Conservation (phyloP, 345 rosid species). For the Syzygium aromaticum region DNA sequence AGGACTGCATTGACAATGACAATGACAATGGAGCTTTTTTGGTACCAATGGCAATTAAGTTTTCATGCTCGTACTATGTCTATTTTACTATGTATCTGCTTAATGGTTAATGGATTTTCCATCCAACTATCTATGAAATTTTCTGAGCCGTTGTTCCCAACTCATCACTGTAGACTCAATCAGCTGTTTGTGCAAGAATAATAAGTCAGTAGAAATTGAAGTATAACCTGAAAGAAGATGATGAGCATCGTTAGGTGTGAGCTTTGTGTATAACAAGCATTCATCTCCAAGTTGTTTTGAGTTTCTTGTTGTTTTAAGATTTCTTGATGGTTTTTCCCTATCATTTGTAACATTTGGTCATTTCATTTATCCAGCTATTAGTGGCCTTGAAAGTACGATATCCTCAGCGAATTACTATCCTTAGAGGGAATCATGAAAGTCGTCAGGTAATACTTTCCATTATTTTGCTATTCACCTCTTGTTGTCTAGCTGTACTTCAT, state of each 20-base stretch:
- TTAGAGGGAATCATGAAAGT: slow-evolving; percentile 97
- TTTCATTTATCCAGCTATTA: slow-evolving; percentile 46
- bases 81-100: neutral
- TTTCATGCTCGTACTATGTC: neutral
- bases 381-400: slow-evolving; percentile 89
- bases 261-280: neutral
- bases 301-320: neutral
- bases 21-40: neutral
- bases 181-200: neutral
- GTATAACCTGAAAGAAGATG: neutral
- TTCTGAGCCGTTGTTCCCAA: neutral
- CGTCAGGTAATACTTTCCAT: slow-evolving; percentile 57
- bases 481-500: neutral
- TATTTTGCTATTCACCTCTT: neutral
- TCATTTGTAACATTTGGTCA: neutral
- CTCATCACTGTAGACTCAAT: neutral
- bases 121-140: neutral
- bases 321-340: neutral
- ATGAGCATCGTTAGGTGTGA: neutral
- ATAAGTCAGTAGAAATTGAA: neutral
- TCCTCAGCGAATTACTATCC: slow-evolving; percentile 82
- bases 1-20: neutral
- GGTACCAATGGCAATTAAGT: neutral
- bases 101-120: neutral
- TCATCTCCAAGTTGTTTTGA: neutral